Evolutionary conservation across 148 eudicot genomes (phyloP).

Genomic region (Fagopyrum tataricum): DNA sequence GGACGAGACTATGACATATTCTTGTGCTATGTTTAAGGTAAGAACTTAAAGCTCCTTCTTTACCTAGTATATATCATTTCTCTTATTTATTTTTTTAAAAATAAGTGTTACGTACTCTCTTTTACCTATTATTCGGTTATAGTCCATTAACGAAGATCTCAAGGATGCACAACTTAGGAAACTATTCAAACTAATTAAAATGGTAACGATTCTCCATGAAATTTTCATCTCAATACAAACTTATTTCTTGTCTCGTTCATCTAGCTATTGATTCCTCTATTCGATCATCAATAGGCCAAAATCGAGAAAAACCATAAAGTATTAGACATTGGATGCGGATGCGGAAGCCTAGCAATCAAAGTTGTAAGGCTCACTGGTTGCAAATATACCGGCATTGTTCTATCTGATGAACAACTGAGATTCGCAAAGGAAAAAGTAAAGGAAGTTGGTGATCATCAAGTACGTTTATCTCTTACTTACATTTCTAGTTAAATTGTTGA

Average conservation of each 20-base stretch:
- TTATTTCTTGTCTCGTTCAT: no score
- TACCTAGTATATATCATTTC: not conserved
- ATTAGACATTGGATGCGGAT: slow-evolving; percentile 93
- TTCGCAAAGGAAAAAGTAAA: slow-evolving; percentile 67
- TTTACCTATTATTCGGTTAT: not conserved
- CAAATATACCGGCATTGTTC: slow-evolving; percentile 83
- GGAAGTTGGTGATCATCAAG: slow-evolving; percentile 89
- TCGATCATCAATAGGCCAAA: slow-evolving; percentile 39
- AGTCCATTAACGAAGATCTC: slow-evolving; percentile 71
- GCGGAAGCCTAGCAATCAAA: slow-evolving; percentile 96
- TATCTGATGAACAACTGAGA: slow-evolving; percentile 73
- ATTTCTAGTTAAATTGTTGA: no score
- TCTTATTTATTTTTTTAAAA: not conserved
- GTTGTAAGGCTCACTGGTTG: slow-evolving; percentile 82
- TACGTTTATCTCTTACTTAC: slow-evolving; percentile 15
- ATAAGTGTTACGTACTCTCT: not conserved
- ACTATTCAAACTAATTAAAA: slow-evolving; percentile 47
- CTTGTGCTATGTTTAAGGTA: slow-evolving; percentile 89
- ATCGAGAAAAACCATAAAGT: slow-evolving; percentile 60
- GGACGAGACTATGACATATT: slow-evolving; percentile 96
- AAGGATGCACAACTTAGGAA: slow-evolving; percentile 75
- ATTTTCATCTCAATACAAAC: not conserved
- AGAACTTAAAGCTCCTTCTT: not conserved
- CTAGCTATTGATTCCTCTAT: no score
- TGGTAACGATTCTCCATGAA: slow-evolving; percentile 25